Evolutionary conservation across 768 basidiomycete species (phyloP).

Genomic region (Amanita polypyramis): DNA sequence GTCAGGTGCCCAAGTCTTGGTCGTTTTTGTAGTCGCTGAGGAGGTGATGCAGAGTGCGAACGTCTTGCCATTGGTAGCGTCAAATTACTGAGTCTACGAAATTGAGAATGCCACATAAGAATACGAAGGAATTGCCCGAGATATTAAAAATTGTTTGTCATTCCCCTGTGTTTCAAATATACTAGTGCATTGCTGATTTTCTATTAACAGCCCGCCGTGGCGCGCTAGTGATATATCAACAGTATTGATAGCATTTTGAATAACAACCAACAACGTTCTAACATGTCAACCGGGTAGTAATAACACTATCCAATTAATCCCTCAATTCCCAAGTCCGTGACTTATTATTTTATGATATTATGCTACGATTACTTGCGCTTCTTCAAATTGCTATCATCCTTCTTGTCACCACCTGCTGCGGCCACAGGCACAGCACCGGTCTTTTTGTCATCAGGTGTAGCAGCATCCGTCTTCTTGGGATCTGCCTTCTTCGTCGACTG

Average conservation of each 20-base stretch:
- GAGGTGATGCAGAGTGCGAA: slow-evolving; percentile 35
- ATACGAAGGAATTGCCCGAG: too few species aligned
- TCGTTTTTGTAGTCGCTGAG: slow-evolving; percentile 42
- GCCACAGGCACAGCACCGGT: slow-evolving; percentile 56
- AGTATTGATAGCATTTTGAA: slow-evolving; percentile 2
- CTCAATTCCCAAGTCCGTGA: not conserved
- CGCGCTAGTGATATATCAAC: not conserved
- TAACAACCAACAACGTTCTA: not conserved
- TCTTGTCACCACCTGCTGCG: slow-evolving; percentile 64
- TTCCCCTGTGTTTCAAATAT: not conserved
- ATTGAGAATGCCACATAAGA: not conserved
- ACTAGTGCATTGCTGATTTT: not conserved
- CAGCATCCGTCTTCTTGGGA: slow-evolving; percentile 68
- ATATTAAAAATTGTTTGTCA: slow-evolving; percentile 2
- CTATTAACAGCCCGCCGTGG: not conserved
- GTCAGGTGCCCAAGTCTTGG: slow-evolving; percentile 50
- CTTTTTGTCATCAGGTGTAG: slow-evolving; percentile 58
- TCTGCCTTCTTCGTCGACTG: slow-evolving; percentile 28
- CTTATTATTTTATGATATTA: not conserved
- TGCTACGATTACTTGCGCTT: slow-evolving; percentile 41
- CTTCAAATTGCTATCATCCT: slow-evolving; percentile 57
- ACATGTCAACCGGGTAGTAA: not conserved
- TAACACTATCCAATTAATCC: not conserved
- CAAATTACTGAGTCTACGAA: not conserved
- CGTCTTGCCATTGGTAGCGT: slow-evolving; percentile 40